Evolutionary conservation across 2,329 filamentous ascomycete genomes (phyloP).

Genomic region (Bipolaris oryzae): DNA sequence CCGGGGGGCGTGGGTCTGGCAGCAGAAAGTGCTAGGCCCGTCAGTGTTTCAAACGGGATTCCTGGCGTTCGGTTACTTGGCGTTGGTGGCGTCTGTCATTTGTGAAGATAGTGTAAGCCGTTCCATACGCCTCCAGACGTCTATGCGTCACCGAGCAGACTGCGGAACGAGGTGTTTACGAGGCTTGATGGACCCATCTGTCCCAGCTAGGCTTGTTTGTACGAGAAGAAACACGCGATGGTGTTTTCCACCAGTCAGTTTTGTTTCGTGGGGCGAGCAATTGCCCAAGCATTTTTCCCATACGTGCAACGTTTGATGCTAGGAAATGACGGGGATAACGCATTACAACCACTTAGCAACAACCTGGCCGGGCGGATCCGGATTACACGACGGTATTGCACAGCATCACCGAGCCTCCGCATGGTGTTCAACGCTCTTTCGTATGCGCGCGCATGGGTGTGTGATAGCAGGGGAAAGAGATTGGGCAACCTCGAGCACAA

Average conservation of each 20-base stretch:
- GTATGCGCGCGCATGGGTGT: neutral
- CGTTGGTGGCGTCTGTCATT: neutral
- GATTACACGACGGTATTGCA: neutral
- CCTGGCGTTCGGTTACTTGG: slow-evolving; percentile 2
- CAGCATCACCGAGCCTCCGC: neutral
- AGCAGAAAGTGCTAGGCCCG: neutral
- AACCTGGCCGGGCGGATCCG: neutral
- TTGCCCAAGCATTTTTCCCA: neutral
- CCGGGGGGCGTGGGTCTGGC: neutral
- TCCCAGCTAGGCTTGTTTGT: neutral
- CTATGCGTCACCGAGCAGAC: neutral
- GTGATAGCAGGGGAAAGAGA: neutral
- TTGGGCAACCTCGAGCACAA: neutral
- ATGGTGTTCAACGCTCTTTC: neutral
- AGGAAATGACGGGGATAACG: neutral
- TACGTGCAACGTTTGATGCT: neutral
- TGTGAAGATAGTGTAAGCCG: neutral
- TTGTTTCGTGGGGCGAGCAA: neutral
- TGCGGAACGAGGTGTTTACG: no score
- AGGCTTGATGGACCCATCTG: neutral
- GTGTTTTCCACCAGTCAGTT: neutral
- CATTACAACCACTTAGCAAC: neutral
- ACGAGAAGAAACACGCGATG: neutral
- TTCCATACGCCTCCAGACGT: neutral
- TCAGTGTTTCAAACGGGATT: slow-evolving; percentile 6